Percentiles rank a stretch among this genome's conserved stretches.
Conservation (phyloP, 1,284 basidiomycete species). For the Leccinum subfulvum region DNA sequence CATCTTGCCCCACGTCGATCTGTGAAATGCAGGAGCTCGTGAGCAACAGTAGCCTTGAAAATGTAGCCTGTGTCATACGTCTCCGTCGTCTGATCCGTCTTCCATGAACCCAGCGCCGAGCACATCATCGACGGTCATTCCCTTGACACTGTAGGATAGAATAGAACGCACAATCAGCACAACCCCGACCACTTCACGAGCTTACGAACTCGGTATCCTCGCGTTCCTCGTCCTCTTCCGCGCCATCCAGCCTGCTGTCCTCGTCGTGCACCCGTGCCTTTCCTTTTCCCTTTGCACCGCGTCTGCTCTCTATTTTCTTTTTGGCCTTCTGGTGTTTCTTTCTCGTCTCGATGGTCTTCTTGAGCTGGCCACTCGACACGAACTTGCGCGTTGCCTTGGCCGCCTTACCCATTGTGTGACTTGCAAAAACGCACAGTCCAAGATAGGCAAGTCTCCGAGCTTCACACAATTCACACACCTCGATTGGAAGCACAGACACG, state of each 20-base stretch:
- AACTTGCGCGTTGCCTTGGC: slow-evolving; percentile 77
- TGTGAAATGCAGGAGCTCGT: slow-evolving; percentile 20
- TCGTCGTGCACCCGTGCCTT: slow-evolving; percentile 39
- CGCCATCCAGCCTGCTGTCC: slow-evolving; percentile 38
- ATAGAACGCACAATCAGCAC: slow-evolving; percentile 10
- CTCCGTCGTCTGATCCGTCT: slow-evolving; percentile 46
- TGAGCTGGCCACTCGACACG: slow-evolving; percentile 82
- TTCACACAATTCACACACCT: too few species aligned
- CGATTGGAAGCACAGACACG: too few species aligned
- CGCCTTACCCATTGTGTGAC: slow-evolving; percentile 53
- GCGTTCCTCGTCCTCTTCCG: slow-evolving; percentile 32
- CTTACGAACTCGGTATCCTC: slow-evolving; percentile 17
- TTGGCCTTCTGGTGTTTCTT: slow-evolving; percentile 74
- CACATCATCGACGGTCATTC: slow-evolving; percentile 80
- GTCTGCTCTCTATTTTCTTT: slow-evolving; percentile 66
- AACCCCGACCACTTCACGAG: neutral
- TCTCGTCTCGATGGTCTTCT: slow-evolving; percentile 78
- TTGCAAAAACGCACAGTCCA: neutral
- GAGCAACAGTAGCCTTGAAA: slow-evolving; percentile 2
- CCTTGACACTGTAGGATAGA: slow-evolving; percentile 41
- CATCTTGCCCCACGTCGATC: slow-evolving; percentile 44
- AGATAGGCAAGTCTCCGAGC: neutral
- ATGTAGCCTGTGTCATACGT: slow-evolving; percentile 18
- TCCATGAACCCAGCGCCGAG: slow-evolving; percentile 77
- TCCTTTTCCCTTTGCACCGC: slow-evolving; percentile 42